phyloP scores from a whole-genome alignment of 441 rosid species.

The Jatropha podagrica region DNA sequence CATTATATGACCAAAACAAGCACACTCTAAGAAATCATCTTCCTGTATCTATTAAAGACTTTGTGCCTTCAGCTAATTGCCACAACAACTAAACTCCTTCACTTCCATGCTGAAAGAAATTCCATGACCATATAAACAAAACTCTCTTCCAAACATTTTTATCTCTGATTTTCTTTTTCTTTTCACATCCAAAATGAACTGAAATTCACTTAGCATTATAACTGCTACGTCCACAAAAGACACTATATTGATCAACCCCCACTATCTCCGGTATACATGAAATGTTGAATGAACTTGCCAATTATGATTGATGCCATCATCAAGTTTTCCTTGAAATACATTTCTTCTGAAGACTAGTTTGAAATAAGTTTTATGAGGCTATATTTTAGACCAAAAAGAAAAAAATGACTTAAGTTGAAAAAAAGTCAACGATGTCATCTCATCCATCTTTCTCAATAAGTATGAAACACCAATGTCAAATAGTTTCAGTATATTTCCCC shows the following conservation, averaged over 20 bases:
- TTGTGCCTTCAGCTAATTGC: neutral
- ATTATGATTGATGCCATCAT: neutral
- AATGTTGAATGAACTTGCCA: neutral
- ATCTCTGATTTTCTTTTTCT: neutral
- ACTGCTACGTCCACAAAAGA: neutral
- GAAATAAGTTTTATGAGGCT: neutral
- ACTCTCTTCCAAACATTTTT: too few relatives aligned
- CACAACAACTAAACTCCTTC: neutral
- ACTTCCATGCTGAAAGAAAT: too few relatives aligned
- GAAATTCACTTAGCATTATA: neutral
- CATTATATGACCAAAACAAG: neutral
- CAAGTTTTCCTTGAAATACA: neutral
- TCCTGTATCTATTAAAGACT: neutral
- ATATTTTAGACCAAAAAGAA: neutral
- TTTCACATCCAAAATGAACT: neutral
- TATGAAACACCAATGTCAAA: neutral
- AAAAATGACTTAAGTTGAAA: neutral
- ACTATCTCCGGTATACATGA: neutral
- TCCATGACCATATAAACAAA: too few relatives aligned
- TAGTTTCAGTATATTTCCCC: neutral
- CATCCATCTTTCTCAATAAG: neutral
- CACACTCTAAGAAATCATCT: neutral
- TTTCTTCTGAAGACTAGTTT: neutral
- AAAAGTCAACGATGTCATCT: neutral
- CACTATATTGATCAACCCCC: neutral